Evolutionary conservation across 2,329 filamentous ascomycete genomes (phyloP).

Genomic region (Xenoacremonium recifei): DNA sequence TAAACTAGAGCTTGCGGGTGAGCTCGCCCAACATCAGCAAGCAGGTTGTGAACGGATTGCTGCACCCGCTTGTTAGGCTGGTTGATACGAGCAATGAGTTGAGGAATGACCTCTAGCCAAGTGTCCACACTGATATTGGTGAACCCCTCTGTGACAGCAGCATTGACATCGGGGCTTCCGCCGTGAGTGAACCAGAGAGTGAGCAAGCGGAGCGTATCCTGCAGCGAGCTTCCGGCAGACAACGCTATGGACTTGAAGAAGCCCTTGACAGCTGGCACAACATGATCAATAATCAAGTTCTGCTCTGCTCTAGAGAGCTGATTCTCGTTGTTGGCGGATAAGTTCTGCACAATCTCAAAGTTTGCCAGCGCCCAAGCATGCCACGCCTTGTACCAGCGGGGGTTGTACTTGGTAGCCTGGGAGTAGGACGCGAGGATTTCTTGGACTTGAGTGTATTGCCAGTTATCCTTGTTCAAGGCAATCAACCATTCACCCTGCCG

Average conservation of each 20-base stretch:
- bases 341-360: conserved; percentile 91
- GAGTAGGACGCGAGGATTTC: conserved; percentile 91
- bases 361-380: conserved; percentile 98
- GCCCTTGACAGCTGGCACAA: conserved; percentile 89
- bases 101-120: conserved; percentile 97
- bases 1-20: conserved; percentile 97
- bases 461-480: conserved; percentile 79
- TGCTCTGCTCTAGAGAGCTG: conserved; percentile 48
- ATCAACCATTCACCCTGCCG: conserved; percentile 97
- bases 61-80: conserved; percentile 89
- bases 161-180: conserved; percentile 82
- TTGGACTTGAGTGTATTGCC: conserved; percentile 81
- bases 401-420: conserved; percentile 90
- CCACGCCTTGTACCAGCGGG: conserved; percentile 98
- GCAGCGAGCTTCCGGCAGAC: conserved; percentile 86
- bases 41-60: conserved; percentile 84
- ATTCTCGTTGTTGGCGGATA: conserved; percentile 65
- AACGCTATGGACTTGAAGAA: conserved; percentile 98
- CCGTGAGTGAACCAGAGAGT: conserved; percentile 97
- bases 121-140: conserved; percentile 92
- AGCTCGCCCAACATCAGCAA: conserved; percentile 88
- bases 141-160: conserved; percentile 86
- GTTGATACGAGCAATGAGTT: conserved; percentile 95
- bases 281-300: conserved; percentile 75
- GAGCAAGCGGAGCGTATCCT: conserved; percentile 88